Conservation (phyloP, 2,329 filamentous ascomycete species). For the Apiospora aurea region DNA sequence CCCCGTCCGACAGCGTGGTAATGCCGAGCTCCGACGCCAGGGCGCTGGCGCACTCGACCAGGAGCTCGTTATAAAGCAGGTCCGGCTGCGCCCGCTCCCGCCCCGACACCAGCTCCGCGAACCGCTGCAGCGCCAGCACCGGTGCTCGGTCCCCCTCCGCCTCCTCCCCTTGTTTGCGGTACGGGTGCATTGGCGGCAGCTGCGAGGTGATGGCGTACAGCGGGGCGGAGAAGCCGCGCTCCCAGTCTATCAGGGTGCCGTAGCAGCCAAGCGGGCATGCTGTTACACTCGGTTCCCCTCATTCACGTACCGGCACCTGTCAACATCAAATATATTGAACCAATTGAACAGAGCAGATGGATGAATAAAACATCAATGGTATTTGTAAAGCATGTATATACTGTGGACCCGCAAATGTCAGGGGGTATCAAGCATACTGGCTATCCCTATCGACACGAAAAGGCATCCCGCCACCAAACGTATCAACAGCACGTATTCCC, state of each 20-base stretch:
- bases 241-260: conserved; percentile 81
- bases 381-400: conserved; percentile 12
- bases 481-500: not conserved
- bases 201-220: conserved; percentile 56
- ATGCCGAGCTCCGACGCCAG: too few species aligned
- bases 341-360: not conserved
- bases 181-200: conserved; percentile 41
- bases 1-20: conserved; percentile 50
- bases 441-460: conserved; percentile 28
- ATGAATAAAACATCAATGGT: conserved; percentile 6
- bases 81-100: too few species aligned
- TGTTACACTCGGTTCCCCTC: not conserved
- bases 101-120: too few species aligned
- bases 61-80: too few species aligned
- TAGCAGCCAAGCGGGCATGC: conserved; percentile 71
- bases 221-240: conserved; percentile 64
- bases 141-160: conserved; percentile 32
- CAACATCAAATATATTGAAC: not conserved
- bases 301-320: not conserved
- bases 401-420: conserved; percentile 8
- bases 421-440: conserved; percentile 37
- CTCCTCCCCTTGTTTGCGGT: conserved; percentile 27
- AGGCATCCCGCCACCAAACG: conserved; percentile 25
- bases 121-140: conserved; percentile 35
- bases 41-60: too few species aligned